Evolutionary conservation across 1,284 basidiomycete species (phyloP).

Genomic region (Moesziomyces parantarcticus): DNA sequence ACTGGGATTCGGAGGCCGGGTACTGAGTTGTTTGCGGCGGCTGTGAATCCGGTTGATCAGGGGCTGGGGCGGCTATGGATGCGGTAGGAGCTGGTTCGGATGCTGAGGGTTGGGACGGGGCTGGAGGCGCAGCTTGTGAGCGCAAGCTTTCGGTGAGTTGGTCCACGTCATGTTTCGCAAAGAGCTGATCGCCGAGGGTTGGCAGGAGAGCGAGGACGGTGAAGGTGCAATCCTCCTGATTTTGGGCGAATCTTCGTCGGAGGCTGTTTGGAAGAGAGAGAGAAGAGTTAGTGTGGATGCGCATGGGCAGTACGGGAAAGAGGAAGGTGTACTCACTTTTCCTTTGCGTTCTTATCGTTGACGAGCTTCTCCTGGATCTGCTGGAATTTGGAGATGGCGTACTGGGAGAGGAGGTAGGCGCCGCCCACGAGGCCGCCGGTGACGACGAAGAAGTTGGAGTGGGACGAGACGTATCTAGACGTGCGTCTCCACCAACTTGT

Average conservation of each 20-base stretch:
- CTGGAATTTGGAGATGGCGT: constrained; percentile 76
- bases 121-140: constrained; percentile 23
- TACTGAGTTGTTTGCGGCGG: background rate
- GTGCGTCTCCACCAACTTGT: constrained; percentile 48
- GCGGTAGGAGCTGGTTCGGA: constrained; percentile 5
- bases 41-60: background rate
- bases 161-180: constrained; percentile 84
- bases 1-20: background rate
- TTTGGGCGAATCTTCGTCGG: constrained; percentile 80
- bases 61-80: constrained; percentile 9
- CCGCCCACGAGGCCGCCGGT: constrained; percentile 73
- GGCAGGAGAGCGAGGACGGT: constrained; percentile 83
- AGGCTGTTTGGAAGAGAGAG: constrained; percentile 71
- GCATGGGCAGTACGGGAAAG: background rate
- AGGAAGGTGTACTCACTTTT: constrained; percentile 77
- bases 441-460: constrained; percentile 59
- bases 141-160: constrained; percentile 78
- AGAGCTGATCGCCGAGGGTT: constrained; percentile 78
- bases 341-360: constrained; percentile 76
- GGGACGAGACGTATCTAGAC: constrained; percentile 40
- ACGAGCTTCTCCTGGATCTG: constrained; percentile 78
- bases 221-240: constrained; percentile 83
- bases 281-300: background rate
- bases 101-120: constrained; percentile 9
- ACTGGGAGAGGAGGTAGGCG: constrained; percentile 77